A percentile compares a stretch with the other conserved stretches of the same genome.
These are phyloP conservation scores for Chiua sp. DNA, from an alignment of 1,284 basidiomycete species.

Conservation along the genomic window DNA sequence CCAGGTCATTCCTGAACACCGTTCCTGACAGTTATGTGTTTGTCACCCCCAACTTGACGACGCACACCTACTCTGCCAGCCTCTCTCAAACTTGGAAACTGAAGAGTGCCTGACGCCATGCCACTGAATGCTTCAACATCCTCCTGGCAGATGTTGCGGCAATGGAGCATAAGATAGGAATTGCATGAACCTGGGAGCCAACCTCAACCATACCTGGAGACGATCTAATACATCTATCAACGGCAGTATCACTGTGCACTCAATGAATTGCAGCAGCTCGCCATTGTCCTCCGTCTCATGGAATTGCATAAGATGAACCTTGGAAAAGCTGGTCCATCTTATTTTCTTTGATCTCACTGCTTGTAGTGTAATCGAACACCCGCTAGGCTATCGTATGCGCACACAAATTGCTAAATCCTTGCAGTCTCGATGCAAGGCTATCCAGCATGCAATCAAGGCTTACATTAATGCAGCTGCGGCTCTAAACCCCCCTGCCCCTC, in stretches of 20 bases:
- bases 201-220: not conserved
- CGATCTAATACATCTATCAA: not conserved
- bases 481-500: too few relatives aligned
- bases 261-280: not conserved
- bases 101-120: not conserved
- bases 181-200: not conserved
- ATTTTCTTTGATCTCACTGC: not conserved
- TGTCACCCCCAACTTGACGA: not conserved
- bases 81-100: not conserved
- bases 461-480: not conserved
- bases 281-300: not conserved
- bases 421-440: not conserved
- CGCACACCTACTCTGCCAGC: not conserved
- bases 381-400: not conserved
- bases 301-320: not conserved
- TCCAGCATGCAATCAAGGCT: not conserved
- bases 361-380: not conserved
- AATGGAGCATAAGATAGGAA: not conserved
- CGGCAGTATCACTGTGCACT: not conserved
- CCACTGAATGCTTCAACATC: not conserved
- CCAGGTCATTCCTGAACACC: not conserved
- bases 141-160: not conserved
- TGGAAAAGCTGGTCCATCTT: not conserved
- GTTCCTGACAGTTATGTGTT: not conserved
- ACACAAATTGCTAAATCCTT: not conserved